Base-by-base conservation (phyloP, 768 basidiomycete species). In the Collybia sp. region DNA sequence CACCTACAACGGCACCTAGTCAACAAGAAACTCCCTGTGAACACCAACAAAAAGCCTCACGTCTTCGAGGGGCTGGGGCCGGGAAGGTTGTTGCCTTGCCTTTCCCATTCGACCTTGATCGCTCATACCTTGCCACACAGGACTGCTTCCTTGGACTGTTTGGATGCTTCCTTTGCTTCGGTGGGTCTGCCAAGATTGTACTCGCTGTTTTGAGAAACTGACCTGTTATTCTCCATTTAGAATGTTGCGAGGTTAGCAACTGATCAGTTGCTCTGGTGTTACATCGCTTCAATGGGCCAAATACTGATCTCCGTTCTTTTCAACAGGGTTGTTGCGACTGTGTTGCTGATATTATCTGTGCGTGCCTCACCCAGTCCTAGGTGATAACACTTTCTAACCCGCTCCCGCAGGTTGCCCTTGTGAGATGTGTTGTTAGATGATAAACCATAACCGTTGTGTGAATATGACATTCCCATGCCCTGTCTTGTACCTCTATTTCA, bases 121-220 rank as follows among this genome's bases (percentile, higher is more conserved):
- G 32, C 18, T 36, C n/a, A 19, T 30, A 33, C 44, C 13, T 19
- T 30, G 19, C 16, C 30, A 25, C 16, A 11, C 46, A 78, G 76
- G 77, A 78, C 55, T 77, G 75, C 56, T 71, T 77, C 64, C 43
- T 77, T 32, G 77, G 60, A n/a, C 46, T 64, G 4, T 6, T 76
- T 30, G 67, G 65, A 37, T 76, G 75, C 53, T 78, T 77, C 67
- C 50, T 77, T 12, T 78, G 76, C 60, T 77, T 77, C 53, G 76
- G 74, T 73, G 48, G 47, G 73, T 45, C 30, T 39, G 62, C 25
- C 8, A 8, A 25, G 25, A 8, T 25, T 17, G 35, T 40, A 36
- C 35, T 12, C 18, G 25, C 40, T 11, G 16, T 44, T 16, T 13
- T 35, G 13, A 30, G n/a, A 12, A n/a, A 15, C 17, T 35, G n/a